phyloP scores from a whole-genome alignment of 2,329 filamentous ascomycete genomes.

The Diaporthe citrichinensis region DNA sequence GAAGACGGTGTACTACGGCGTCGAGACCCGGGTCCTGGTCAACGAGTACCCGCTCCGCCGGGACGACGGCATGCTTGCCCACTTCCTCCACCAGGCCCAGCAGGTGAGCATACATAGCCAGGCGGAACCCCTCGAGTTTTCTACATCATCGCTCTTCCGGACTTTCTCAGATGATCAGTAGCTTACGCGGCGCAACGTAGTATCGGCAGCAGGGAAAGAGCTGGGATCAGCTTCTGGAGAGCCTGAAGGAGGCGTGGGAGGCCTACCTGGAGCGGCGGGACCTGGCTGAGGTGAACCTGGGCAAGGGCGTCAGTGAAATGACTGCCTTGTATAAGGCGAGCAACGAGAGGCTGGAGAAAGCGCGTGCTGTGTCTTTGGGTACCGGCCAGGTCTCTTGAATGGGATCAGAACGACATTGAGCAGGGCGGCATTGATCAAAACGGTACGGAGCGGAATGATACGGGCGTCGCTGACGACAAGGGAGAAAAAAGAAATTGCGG shows the following conservation, averaged over 20 bases:
- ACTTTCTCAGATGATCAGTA: neutral
- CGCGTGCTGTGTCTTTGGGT: neutral
- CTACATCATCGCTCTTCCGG: too few species aligned
- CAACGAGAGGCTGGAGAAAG: conserved; percentile 15
- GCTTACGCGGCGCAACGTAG: neutral
- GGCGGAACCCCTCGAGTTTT: too few species aligned
- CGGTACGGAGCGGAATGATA: neutral
- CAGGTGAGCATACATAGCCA: neutral
- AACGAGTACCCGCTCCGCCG: neutral
- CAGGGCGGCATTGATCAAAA: neutral
- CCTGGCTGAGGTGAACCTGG: neutral
- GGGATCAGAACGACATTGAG: too few species aligned
- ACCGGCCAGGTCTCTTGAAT: neutral
- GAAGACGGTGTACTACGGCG: conserved; percentile 12
- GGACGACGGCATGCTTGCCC: conserved; percentile 1
- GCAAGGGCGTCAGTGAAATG: neutral
- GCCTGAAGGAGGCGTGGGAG: neutral
- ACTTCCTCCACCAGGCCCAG: neutral
- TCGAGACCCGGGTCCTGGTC: neutral
- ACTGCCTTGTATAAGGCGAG: conserved; percentile 1
- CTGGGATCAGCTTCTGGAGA: neutral
- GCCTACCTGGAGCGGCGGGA: neutral
- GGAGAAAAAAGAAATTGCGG: too few species aligned
- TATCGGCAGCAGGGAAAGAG: neutral
- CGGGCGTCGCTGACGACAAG: too few species aligned